Evolutionary conservation across 352 stramenopile genomes (phyloP).

Genomic region (Blastocystis sp.): DNA sequence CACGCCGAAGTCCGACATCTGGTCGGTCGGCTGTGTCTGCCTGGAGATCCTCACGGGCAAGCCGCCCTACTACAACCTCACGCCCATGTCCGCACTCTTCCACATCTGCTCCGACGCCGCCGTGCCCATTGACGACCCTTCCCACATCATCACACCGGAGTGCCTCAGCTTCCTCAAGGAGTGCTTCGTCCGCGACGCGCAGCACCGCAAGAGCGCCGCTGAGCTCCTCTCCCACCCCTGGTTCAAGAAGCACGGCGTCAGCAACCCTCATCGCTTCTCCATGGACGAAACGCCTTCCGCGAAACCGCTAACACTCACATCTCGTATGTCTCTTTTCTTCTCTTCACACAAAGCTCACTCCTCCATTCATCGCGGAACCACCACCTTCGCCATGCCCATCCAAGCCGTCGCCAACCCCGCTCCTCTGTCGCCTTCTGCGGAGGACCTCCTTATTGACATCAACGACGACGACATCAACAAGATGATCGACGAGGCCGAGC

Average conservation of each 20-base stretch:
- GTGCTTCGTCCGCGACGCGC: slow-evolving; percentile 86
- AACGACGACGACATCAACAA: slow-evolving; percentile 1
- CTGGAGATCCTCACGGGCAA: slow-evolving; percentile 95
- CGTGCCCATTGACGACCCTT: slow-evolving; percentile 50
- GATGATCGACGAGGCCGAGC: slow-evolving; percentile 16
- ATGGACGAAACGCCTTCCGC: neutral
- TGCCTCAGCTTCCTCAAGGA: slow-evolving; percentile 78
- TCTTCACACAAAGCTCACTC: too few species aligned
- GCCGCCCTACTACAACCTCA: slow-evolving; percentile 88
- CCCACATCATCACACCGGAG: slow-evolving; percentile 10
- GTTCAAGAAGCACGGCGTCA: slow-evolving; percentile 75
- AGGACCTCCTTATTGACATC: neutral
- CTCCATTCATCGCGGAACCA: neutral
- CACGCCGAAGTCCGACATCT: slow-evolving; percentile 87
- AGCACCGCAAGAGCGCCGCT: slow-evolving; percentile 78
- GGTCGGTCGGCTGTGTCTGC: slow-evolving; percentile 90
- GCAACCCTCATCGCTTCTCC: neutral
- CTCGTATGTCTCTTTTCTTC: neutral
- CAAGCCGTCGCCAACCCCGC: neutral
- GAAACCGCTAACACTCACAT: neutral
- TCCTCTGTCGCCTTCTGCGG: too few species aligned
- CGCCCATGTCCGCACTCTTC: slow-evolving; percentile 73
- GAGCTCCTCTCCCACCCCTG: slow-evolving; percentile 84
- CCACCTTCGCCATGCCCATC: neutral
- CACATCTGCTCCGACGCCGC: slow-evolving; percentile 46